These are phyloP conservation scores for Lavandula angustifolia DNA, from an alignment of 257 asterid genomes.

Conservation along the genomic window DNA sequence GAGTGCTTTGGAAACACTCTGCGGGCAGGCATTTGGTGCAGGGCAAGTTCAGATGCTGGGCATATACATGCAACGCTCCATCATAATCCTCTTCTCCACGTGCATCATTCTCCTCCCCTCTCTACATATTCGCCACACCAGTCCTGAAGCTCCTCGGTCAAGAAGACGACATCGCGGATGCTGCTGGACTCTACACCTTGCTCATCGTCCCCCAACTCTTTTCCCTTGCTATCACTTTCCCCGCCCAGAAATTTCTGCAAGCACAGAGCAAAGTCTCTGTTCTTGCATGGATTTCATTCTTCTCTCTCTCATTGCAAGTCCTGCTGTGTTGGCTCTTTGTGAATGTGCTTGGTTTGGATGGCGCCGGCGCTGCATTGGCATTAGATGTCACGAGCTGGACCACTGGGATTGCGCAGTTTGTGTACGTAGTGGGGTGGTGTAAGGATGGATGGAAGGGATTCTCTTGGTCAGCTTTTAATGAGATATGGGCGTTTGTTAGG, in stretches of 20 bases:
- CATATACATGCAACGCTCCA: slow-evolving; percentile 75
- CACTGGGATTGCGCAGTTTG: slow-evolving; percentile 51
- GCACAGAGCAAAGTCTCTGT: slow-evolving; percentile 80
- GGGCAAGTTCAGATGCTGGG: slow-evolving; percentile 83
- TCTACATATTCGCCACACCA: slow-evolving; percentile 76
- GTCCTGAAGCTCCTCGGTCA: slow-evolving; percentile 70
- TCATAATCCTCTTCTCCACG: slow-evolving; percentile 52
- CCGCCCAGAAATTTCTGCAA: slow-evolving; percentile 75
- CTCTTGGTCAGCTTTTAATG: slow-evolving; percentile 59
- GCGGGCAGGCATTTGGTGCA: slow-evolving; percentile 91
- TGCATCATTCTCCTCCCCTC: slow-evolving; percentile 53
- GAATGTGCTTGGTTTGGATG: slow-evolving; percentile 55
- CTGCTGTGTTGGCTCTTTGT: slow-evolving; percentile 65
- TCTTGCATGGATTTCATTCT: slow-evolving; percentile 57
- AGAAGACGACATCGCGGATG: slow-evolving; percentile 53
- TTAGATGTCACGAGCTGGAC: slow-evolving; percentile 58
- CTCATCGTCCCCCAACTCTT: slow-evolving; percentile 63
- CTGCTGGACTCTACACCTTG: slow-evolving; percentile 62
- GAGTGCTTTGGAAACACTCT: slow-evolving; percentile 86
- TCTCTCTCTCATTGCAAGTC: slow-evolving; percentile 45
- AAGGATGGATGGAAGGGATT: slow-evolving; percentile 87
- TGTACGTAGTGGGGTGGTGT: slow-evolving; percentile 76
- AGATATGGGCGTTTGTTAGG: slow-evolving; percentile 78
- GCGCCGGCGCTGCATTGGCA: slow-evolving; percentile 65
- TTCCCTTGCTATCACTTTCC: slow-evolving; percentile 58